A percentile compares a stretch with the other conserved stretches of the same genome.
Evolutionary conservation across 106 monocot genomes (phyloP).

Genomic region (Ottelia alismoides): DNA sequence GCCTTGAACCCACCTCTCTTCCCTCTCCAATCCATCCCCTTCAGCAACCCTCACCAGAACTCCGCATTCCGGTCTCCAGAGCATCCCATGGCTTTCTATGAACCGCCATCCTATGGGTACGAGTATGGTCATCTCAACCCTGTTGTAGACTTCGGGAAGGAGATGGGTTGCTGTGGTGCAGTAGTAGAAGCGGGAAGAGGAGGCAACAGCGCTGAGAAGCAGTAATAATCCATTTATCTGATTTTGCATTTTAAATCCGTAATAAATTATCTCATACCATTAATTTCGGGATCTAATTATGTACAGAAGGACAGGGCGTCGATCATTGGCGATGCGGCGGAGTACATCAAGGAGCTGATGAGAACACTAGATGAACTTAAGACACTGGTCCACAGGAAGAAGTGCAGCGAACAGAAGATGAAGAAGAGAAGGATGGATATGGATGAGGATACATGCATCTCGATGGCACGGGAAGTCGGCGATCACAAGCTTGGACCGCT

Average conservation of each 20-base stretch:
- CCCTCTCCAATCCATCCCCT: too few species aligned
- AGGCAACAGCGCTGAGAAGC: conserved; percentile 9
- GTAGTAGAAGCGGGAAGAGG: too few species aligned
- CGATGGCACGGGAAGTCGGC: too few species aligned
- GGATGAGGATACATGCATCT: conserved; percentile 30
- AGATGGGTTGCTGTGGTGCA: too few species aligned
- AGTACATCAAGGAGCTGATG: conserved; percentile 77
- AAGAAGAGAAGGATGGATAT: background rate
- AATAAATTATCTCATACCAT: too few species aligned
- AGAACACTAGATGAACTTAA: conserved; percentile 62
- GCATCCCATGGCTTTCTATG: too few species aligned
- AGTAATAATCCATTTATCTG: background rate
- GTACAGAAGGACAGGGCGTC: conserved; percentile 61
- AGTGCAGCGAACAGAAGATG: conserved; percentile 8
- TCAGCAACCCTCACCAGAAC: too few species aligned
- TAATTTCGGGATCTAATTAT: background rate
- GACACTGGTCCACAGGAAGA: conserved; percentile 41
- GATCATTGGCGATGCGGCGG: conserved; percentile 55
- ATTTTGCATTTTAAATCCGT: background rate
- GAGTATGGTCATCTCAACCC: too few species aligned
- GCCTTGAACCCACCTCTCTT: too few species aligned
- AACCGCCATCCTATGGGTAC: too few species aligned
- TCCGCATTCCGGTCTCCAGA: too few species aligned
- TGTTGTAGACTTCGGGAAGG: too few species aligned
- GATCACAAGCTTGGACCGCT: conserved; percentile 13